These are phyloP conservation scores for Herpetomonas samuelpessoai DNA, from an alignment of 208 protist genomes.

Conservation along the genomic window DNA sequence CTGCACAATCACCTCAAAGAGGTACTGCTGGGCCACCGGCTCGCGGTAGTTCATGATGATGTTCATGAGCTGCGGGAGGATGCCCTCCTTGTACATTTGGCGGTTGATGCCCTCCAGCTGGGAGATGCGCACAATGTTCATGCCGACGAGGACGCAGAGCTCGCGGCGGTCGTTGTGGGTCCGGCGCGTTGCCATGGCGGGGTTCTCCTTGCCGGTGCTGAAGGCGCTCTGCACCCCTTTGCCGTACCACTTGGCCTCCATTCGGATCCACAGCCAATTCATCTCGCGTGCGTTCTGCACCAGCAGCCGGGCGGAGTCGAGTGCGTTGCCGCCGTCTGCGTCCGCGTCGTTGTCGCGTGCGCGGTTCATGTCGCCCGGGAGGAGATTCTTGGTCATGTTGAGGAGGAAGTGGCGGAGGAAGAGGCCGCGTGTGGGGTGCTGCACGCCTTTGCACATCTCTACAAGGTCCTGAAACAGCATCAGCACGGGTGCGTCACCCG, in stretches of 20 bases:
- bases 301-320: conserved; percentile 94
- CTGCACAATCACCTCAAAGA: conserved; percentile 98
- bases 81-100: conserved; percentile 79
- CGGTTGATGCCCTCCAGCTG: conserved; percentile 95
- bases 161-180: conserved; percentile 94
- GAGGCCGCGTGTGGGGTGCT: conserved; percentile 98
- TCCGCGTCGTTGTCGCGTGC: conserved; percentile 1
- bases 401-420: conserved; percentile 98
- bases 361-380: conserved; percentile 92
- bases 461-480: conserved; percentile 97
- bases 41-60: conserved; percentile 96
- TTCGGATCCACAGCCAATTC: conserved; percentile 99
- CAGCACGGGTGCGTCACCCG: conserved; percentile 80
- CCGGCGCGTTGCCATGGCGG: conserved; percentile 16
- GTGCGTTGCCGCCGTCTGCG: conserved; percentile 70
- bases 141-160: conserved; percentile 96
- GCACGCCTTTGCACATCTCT: conserved; percentile 99
- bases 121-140: conserved; percentile 96
- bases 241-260: conserved; percentile 92
- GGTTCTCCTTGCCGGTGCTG: conserved; percentile 10
- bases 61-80: conserved; percentile 89
- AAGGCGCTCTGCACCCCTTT: conserved; percentile 10
- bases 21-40: conserved; percentile 97
- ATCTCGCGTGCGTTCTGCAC: conserved; percentile 99
- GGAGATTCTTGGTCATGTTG: conserved; percentile 95